Percentiles rank a stretch among this genome's conserved stretches.
These are phyloP conservation scores for Ceratocystis lukuohia DNA, from an alignment of 2,329 filamentous ascomycete species.

Conservation along the genomic window DNA sequence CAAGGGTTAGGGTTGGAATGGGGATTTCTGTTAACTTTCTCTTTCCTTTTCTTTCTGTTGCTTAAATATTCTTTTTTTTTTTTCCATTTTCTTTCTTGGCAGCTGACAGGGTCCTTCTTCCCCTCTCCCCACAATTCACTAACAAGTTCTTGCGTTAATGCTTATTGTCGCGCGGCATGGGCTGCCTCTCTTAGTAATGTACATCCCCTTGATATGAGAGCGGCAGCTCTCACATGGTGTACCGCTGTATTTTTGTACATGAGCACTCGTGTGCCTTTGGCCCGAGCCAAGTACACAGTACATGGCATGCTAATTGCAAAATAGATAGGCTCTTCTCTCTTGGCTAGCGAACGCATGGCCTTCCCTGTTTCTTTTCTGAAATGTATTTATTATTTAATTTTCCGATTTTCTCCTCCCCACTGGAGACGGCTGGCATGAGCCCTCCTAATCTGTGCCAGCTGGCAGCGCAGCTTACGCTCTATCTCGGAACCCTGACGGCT, in stretches of 20 bases:
- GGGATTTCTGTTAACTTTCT: too few relatives aligned
- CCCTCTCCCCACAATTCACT: not conserved
- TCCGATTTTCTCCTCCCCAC: not conserved
- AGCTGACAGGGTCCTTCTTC: slow-evolving; percentile 3
- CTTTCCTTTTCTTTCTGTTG: not conserved
- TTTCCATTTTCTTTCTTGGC: not conserved
- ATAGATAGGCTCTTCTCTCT: not conserved
- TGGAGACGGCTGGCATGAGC: not conserved
- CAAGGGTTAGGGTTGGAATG: not conserved
- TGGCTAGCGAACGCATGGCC: not conserved
- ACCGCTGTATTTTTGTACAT: not conserved
- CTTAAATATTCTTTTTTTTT: not conserved
- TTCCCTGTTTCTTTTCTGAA: not conserved
- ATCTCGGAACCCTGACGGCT: not conserved
- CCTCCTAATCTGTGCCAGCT: not conserved
- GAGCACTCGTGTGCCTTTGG: not conserved
- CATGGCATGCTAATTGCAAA: not conserved
- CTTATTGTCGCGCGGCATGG: slow-evolving; percentile 1
- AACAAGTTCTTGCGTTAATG: not conserved
- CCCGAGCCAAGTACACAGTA: too few relatives aligned
- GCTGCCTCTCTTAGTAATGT: not conserved
- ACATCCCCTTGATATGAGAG: not conserved
- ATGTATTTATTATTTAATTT: not conserved
- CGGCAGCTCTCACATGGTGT: not conserved
- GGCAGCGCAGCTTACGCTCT: not conserved